phyloP scores from a whole-genome alignment of 345 rosid genomes.

The Odontarrhena argentea region DNA sequence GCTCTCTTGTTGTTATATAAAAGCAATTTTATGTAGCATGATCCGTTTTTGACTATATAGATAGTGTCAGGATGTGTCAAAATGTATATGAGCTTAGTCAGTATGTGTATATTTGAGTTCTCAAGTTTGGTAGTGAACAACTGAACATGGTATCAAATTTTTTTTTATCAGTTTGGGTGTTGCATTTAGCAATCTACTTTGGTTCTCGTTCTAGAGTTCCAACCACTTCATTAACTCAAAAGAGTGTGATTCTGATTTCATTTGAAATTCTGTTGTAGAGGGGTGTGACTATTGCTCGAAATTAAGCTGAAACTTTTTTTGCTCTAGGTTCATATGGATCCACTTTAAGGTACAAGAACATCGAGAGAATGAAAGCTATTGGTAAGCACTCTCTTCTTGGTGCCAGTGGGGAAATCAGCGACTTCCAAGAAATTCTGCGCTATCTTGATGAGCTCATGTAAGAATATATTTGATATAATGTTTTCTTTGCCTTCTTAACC shows the following conservation, averaged over 20 bases:
- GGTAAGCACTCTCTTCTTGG: constrained; percentile 95
- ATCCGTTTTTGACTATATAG: too few relatives aligned
- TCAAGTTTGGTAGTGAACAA: neutral
- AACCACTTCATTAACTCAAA: neutral
- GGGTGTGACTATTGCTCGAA: neutral
- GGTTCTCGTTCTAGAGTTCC: neutral
- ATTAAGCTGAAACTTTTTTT: constrained; percentile 4
- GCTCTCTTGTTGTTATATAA: too few relatives aligned
- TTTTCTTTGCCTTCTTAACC: constrained; percentile 10
- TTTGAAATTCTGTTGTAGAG: neutral
- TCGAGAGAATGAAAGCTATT: constrained; percentile 75
- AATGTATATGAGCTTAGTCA: too few relatives aligned
- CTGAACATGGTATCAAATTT: neutral
- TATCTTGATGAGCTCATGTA: constrained; percentile 92
- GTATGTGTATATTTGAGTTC: neutral
- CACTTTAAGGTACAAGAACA: constrained; percentile 81
- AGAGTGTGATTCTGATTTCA: constrained; percentile 7
- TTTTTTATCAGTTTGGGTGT: neutral
- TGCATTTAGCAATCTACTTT: neutral
- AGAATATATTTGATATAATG: constrained; percentile 22
- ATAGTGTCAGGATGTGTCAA: too few relatives aligned
- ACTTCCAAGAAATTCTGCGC: constrained; percentile 80
- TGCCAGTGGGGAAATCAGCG: constrained; percentile 91
- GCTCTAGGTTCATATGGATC: constrained; percentile 84
- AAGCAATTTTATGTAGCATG: too few relatives aligned